Evolutionary conservation across 2,329 filamentous ascomycete species (phyloP).

Genomic region (Endothia cerciana): DNA sequence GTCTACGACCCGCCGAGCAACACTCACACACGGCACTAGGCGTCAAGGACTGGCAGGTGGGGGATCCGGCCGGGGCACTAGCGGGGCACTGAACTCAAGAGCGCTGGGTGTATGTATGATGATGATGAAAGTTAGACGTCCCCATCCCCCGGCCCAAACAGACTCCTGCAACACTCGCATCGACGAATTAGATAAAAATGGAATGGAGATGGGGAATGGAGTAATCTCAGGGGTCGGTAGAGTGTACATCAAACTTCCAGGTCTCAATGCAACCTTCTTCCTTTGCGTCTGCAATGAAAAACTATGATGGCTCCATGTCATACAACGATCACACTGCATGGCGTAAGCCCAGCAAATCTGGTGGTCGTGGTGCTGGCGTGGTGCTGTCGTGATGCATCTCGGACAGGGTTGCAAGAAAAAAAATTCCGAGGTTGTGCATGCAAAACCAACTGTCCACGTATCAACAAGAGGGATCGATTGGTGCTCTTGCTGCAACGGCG

Average conservation of each 20-base stretch:
- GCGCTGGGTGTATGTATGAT: conserved; percentile 7
- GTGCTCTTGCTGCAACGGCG: not conserved
- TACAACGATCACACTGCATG: not conserved
- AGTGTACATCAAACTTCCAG: conserved; percentile 46
- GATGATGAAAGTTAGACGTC: conserved; percentile 30
- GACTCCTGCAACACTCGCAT: conserved; percentile 28
- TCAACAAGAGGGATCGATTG: not conserved
- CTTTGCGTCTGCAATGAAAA: not conserved
- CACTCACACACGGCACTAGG: conserved; percentile 52
- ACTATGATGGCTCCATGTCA: not conserved
- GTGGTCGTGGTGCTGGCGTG: conserved; percentile 1
- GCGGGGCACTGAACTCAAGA: not conserved
- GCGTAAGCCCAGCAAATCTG: not conserved
- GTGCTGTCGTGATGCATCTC: not conserved
- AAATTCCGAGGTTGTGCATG: not conserved
- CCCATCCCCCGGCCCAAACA: conserved; percentile 6
- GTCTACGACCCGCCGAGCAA: conserved; percentile 77
- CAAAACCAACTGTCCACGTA: conserved; percentile 8
- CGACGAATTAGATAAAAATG: conserved; percentile 26
- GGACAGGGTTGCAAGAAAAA: not conserved
- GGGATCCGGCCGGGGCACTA: not conserved
- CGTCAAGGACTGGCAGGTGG: conserved; percentile 3
- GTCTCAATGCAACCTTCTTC: conserved; percentile 30
- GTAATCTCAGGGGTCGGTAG: conserved; percentile 41
- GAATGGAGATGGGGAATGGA: conserved; percentile 28